Percentiles rank a stretch among this genome's conserved stretches.
These are phyloP conservation scores for Leccinellum luteum DNA, from an alignment of 768 basidiomycete species.

Conservation along the genomic window DNA sequence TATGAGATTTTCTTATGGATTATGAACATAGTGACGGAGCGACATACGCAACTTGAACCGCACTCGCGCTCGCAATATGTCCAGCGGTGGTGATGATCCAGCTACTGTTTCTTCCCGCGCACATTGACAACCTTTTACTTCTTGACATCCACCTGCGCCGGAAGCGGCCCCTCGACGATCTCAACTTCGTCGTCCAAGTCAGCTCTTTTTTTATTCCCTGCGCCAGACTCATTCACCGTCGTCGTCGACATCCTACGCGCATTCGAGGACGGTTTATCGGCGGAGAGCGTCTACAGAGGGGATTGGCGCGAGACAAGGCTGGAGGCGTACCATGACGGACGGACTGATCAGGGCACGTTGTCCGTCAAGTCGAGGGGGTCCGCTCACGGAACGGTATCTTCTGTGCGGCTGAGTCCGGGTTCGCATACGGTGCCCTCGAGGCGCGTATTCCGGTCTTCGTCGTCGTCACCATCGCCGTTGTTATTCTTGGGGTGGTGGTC, in stretches of 20 bases:
- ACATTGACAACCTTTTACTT: slow-evolving; percentile 32
- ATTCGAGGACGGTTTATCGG: slow-evolving; percentile 63
- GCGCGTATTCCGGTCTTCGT: slow-evolving; percentile 22
- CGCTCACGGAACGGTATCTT: slow-evolving; percentile 24
- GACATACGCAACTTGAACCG: too few relatives aligned
- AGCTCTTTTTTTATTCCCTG: slow-evolving; percentile 49
- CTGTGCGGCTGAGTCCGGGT: slow-evolving; percentile 49
- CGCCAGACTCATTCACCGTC: slow-evolving; percentile 36
- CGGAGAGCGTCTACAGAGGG: slow-evolving; percentile 64
- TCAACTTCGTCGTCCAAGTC: slow-evolving; percentile 56
- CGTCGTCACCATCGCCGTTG: neutral
- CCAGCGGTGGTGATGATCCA: too few relatives aligned
- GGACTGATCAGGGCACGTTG: slow-evolving; percentile 32
- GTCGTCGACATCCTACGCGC: slow-evolving; percentile 47
- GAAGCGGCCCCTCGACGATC: slow-evolving; percentile 46
- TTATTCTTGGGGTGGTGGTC: neutral
- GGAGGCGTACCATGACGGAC: slow-evolving; percentile 15
- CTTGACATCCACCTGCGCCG: slow-evolving; percentile 38
- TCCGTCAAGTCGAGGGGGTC: slow-evolving; percentile 45
- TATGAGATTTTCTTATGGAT: too few relatives aligned
- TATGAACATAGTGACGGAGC: too few relatives aligned
- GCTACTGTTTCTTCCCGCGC: slow-evolving; percentile 43
- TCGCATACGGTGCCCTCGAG: slow-evolving; percentile 43
- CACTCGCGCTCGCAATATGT: too few relatives aligned
- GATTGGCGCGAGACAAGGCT: slow-evolving; percentile 78